Percentiles rank a stretch among this genome's conserved stretches.
phyloP scores from a whole-genome alignment of 768 basidiomycete genomes.

The Podaxis sp. region DNA sequence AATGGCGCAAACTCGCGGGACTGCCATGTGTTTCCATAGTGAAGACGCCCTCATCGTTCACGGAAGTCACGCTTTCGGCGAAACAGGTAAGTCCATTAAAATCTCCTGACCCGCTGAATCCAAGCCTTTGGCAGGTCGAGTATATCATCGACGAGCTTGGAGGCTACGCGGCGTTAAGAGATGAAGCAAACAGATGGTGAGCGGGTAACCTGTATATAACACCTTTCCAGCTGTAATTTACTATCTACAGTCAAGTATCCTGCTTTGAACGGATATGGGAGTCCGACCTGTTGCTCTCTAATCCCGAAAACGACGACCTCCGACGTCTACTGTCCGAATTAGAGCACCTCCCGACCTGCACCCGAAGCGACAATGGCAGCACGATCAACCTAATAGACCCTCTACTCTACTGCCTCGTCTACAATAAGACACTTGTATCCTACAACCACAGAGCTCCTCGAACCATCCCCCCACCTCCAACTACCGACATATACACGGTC shows the following conservation, averaged over 20 bases:
- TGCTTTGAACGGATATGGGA: slow-evolving; percentile 60
- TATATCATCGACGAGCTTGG: slow-evolving; percentile 51
- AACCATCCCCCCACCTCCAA: slow-evolving; percentile 29
- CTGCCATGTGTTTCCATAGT: slow-evolving; percentile 32
- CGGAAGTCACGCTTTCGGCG: slow-evolving; percentile 33
- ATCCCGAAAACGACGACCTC: not conserved
- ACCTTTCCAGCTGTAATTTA: slow-evolving; percentile 1
- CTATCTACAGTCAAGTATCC: slow-evolving; percentile 44
- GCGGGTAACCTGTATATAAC: slow-evolving; percentile 5
- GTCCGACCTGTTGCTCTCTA: slow-evolving; percentile 28
- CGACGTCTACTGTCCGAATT: not conserved
- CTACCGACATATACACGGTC: slow-evolving; percentile 37
- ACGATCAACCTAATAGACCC: slow-evolving; percentile 40
- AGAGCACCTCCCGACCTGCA: slow-evolving; percentile 7
- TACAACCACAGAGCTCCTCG: slow-evolving; percentile 23
- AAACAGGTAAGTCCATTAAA: slow-evolving; percentile 35
- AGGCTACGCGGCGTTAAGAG: slow-evolving; percentile 43
- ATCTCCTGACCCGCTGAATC: not conserved
- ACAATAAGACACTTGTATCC: slow-evolving; percentile 36
- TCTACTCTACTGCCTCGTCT: slow-evolving; percentile 37
- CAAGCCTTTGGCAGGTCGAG: slow-evolving; percentile 31
- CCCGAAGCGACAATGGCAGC: slow-evolving; percentile 21
- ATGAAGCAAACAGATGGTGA: slow-evolving; percentile 38
- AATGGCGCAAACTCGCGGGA: slow-evolving; percentile 32
- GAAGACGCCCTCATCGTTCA: slow-evolving; percentile 32